Evolutionary conservation across 2,329 filamentous ascomycete genomes (phyloP).

Genomic region (Penicillium sp.): DNA sequence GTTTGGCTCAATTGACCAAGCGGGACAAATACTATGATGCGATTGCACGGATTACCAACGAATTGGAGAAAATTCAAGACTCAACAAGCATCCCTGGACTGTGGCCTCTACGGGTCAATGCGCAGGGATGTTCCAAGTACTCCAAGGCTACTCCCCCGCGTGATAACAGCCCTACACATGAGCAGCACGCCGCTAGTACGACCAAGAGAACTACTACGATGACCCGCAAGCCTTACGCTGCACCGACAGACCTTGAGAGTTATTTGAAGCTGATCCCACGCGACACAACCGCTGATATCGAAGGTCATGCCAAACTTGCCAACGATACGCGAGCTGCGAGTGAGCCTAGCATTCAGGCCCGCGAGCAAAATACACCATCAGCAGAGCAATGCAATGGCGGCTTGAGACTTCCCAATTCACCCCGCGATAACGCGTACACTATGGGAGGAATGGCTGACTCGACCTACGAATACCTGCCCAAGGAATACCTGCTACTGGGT

Average conservation of each 20-base stretch:
- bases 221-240: slow-evolving; percentile 9
- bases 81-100: slow-evolving; percentile 70
- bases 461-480: slow-evolving; percentile 52
- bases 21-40: slow-evolving; percentile 86
- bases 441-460: slow-evolving; percentile 49
- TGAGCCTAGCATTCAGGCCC: slow-evolving; percentile 2
- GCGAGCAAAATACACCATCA: slow-evolving; percentile 6
- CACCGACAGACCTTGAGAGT: slow-evolving; percentile 25
- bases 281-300: slow-evolving; percentile 19
- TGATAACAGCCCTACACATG: slow-evolving; percentile 11
- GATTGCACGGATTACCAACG: slow-evolving; percentile 78
- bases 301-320: slow-evolving; percentile 30
- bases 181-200: slow-evolving; percentile 6
- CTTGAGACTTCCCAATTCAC: slow-evolving; percentile 35
- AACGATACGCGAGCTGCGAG: slow-evolving; percentile 18
- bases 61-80: slow-evolving; percentile 72
- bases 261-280: slow-evolving; percentile 27
- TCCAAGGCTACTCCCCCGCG: slow-evolving; percentile 43
- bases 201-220: background rate
- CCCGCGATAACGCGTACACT: slow-evolving; percentile 38
- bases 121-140: slow-evolving; percentile 68
- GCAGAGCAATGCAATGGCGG: slow-evolving; percentile 40
- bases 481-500: slow-evolving; percentile 48
- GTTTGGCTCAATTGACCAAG: slow-evolving; percentile 79
- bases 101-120: slow-evolving; percentile 75